Base-by-base conservation (phyloP, 225 moss, liverwort and hornwort genomes). In the Pleurozium schreberi region DNA sequence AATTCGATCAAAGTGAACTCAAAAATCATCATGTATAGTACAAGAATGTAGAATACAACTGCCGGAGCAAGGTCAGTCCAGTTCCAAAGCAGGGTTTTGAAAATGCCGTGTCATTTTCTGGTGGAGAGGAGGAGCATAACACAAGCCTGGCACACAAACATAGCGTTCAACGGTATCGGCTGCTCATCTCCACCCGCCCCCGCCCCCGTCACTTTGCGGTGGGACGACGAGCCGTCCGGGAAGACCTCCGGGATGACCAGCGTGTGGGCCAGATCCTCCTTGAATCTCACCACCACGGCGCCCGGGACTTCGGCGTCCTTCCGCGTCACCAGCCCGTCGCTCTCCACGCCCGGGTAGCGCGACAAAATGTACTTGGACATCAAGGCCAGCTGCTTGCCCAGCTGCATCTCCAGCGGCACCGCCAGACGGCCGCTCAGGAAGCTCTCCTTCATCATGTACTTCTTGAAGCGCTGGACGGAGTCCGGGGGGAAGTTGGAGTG, bases 321-420 rank as follows among this genome's bases (percentile, higher is more conserved):
- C n/a, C 98, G 92, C 27, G 94, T 92, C 27, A 98, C 98, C 49
- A 98, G 94, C 19, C 98, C 98, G 74, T 98, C 98, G 91, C 96
- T 96, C 88, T 96, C 92, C 90, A 86, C 94, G 60, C 96, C 93
- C 6, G 88, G 88, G 70, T 93, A 93, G 66, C 91, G 81, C 16
- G 75, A 31, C 88, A 45, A 30, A 55, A 93, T 88, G 90, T 93
- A 93, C 83, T 88, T 86, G 60, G 93, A 76, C 91, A 93, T 91
- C 80, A 90, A 42, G 18, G 91, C 93, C 76, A 93, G 91, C 57
- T 93, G 91, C 91, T 85, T 90, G 58, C 93, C 93, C 38, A 93
- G 88, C 84, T 90, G 86, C 86, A 93, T 93, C 68, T 93, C 90
- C 34, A 93, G 84, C n/a, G 93, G 91, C 86, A 93, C 89, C 30